Evolutionary conservation across 352 stramenopile species (phyloP).

Genomic region (Phytophthora rubi): DNA sequence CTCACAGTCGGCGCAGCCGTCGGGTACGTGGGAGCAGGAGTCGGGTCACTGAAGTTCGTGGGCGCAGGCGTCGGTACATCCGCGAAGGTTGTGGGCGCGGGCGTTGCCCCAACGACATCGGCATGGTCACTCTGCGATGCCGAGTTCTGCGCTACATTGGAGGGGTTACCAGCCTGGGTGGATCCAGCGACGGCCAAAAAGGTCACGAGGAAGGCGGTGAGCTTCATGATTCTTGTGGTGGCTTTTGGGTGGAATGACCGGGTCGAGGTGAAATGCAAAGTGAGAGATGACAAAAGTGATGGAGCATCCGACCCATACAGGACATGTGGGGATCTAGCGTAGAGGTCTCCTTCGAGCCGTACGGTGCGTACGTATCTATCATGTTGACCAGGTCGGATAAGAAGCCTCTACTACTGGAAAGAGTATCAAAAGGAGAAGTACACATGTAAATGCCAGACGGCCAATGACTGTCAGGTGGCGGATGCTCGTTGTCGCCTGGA

Average conservation of each 20-base stretch:
- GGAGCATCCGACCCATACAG: background rate
- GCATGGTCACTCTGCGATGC: conserved; percentile 18
- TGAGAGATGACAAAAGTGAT: conserved; percentile 13
- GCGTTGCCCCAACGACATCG: conserved; percentile 7
- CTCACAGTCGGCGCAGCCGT: conserved; percentile 31
- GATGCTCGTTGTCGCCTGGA: conserved; percentile 3
- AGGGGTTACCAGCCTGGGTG: conserved; percentile 25
- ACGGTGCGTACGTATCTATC: conserved; percentile 20
- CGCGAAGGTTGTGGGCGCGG: conserved; percentile 18
- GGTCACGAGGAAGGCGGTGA: conserved; percentile 44
- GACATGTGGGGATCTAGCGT: conserved; percentile 9
- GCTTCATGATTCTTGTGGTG: conserved; percentile 45
- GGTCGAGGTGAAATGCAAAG: conserved; percentile 39
- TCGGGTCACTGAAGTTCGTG: conserved; percentile 29
- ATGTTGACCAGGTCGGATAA: conserved; percentile 36
- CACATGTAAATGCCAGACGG: conserved; percentile 26
- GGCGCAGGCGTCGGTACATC: conserved; percentile 21
- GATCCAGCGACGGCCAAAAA: conserved; percentile 34
- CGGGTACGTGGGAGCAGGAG: conserved; percentile 20
- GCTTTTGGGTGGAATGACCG: conserved; percentile 16
- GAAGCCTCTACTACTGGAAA: conserved; percentile 27
- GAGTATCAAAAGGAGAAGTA: background rate
- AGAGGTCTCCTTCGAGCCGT: conserved; percentile 5
- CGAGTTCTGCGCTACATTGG: conserved; percentile 21
- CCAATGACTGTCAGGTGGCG: conserved; percentile 17